Conservation (phyloP, 345 rosid species). For the Acer saccharum region DNA sequence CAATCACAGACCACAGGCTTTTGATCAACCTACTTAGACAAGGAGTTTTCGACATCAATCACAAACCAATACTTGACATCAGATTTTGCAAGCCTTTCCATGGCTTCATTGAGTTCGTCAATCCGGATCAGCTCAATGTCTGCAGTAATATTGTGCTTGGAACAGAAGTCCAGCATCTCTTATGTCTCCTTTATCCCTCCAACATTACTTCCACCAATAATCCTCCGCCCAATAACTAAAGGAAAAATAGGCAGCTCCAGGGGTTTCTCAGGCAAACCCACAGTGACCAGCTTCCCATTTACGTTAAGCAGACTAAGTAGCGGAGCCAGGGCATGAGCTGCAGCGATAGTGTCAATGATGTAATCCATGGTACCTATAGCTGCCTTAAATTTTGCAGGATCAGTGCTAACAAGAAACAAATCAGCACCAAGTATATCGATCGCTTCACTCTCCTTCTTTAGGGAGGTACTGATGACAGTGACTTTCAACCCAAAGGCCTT, state of each 20-base stretch:
- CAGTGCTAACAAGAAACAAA: too few relatives aligned
- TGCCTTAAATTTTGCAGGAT: slow-evolving; percentile 31
- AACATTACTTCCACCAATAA: slow-evolving; percentile 76
- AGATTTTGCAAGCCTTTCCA: too few relatives aligned
- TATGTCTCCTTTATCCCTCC: slow-evolving; percentile 87
- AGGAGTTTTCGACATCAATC: too few relatives aligned
- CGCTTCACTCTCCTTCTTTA: too few relatives aligned
- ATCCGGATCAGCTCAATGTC: slow-evolving; percentile 79
- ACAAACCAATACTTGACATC: too few relatives aligned
- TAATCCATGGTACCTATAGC: slow-evolving; percentile 76
- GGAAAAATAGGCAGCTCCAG: slow-evolving; percentile 76
- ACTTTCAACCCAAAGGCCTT: too few relatives aligned
- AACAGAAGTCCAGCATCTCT: slow-evolving; percentile 91
- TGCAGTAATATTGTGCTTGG: slow-evolving; percentile 66
- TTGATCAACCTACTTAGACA: too few relatives aligned
- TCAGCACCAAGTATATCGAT: too few relatives aligned
- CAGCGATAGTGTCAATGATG: slow-evolving; percentile 85
- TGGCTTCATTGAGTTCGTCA: too few relatives aligned
- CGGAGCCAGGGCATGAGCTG: slow-evolving; percentile 74
- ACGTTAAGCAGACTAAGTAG: slow-evolving; percentile 66
- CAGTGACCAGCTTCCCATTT: slow-evolving; percentile 70
- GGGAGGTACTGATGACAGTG: too few relatives aligned
- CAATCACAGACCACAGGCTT: too few relatives aligned
- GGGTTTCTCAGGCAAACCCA: slow-evolving; percentile 78
- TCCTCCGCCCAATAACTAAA: slow-evolving; percentile 67